These are phyloP conservation scores for Diplodia intermedia DNA, from an alignment of 2,329 filamentous ascomycete species.

Conservation along the genomic window DNA sequence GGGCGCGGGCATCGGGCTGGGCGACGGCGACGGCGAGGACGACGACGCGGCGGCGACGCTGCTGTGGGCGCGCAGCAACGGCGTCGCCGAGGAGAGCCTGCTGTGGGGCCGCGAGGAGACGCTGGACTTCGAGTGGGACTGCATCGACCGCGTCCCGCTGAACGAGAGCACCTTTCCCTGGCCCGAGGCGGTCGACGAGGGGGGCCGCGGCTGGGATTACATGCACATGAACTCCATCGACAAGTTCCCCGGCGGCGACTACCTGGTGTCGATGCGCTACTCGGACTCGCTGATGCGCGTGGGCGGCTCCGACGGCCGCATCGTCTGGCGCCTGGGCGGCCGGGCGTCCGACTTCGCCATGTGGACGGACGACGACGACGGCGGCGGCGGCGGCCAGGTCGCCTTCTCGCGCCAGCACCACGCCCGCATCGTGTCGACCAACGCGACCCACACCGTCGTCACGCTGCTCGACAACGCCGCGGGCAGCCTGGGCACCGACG, in stretches of 20 bases:
- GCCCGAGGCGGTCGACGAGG: constrained; percentile 9
- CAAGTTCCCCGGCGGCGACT: constrained; percentile 45
- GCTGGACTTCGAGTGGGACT: constrained; percentile 65
- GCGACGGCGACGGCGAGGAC: too few relatives aligned
- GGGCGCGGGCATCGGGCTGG: constrained; percentile 35
- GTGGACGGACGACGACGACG: too few relatives aligned
- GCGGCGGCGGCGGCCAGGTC: too few relatives aligned
- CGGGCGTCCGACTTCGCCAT: constrained; percentile 37
- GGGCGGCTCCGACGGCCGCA: constrained; percentile 37
- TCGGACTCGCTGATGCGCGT: constrained; percentile 41
- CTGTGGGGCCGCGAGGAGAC: constrained; percentile 53
- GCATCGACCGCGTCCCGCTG: constrained; percentile 61
- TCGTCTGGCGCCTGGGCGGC: constrained; percentile 47
- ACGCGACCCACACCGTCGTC: constrained; percentile 57
- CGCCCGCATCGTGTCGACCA: constrained; percentile 45
- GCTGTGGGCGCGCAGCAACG: constrained; percentile 44
- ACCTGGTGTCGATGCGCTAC: constrained; percentile 42
- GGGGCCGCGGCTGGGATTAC: constrained; percentile 43
- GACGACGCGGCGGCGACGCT: too few relatives aligned
- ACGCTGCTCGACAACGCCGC: constrained; percentile 63
- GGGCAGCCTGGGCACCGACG: constrained; percentile 53
- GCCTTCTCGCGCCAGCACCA: constrained; percentile 30
- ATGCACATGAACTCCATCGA: constrained; percentile 52
- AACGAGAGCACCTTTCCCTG: constrained; percentile 30
- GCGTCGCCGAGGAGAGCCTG: constrained; percentile 51